phyloP scores from a whole-genome alignment of 176 grass and related monocot genomes.

The Poa pratensis region DNA sequence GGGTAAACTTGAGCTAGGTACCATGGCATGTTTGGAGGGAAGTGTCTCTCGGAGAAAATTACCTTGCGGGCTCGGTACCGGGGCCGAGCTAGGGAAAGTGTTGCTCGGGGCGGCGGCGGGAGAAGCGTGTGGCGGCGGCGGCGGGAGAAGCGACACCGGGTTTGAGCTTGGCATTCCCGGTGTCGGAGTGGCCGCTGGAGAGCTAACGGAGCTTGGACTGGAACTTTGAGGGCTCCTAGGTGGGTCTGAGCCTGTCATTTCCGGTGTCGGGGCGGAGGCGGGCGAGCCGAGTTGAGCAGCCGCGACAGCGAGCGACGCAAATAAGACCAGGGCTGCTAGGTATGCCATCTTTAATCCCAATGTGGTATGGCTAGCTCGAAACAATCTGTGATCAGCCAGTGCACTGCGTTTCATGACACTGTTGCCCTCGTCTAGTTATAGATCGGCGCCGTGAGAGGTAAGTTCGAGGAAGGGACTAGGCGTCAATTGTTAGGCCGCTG shows the following conservation, averaged over 20 bases:
- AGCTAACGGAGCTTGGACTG: neutral
- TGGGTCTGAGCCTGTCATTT: neutral
- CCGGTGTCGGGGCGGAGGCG: neutral
- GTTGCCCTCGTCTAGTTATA: neutral
- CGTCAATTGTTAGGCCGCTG: neutral
- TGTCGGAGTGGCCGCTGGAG: neutral
- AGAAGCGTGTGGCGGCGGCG: neutral
- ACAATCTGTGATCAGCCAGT: neutral
- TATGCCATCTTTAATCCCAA: neutral
- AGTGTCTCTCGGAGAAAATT: too few relatives aligned
- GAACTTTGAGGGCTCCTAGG: neutral
- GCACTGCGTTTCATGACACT: neutral
- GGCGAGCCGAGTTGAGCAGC: neutral
- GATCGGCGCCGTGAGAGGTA: neutral
- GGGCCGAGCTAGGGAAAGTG: neutral
- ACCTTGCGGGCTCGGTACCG: neutral
- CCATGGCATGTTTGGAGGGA: too few relatives aligned
- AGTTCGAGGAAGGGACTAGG: neutral
- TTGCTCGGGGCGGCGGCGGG: neutral
- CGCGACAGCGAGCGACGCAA: neutral
- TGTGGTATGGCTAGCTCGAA: neutral
- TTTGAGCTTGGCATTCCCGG: too few relatives aligned
- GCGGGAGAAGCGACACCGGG: too few relatives aligned
- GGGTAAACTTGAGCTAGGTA: too few relatives aligned
- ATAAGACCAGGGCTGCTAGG: neutral